A percentile compares a stretch with the other conserved stretches of the same genome.
phyloP scores from a whole-genome alignment of 192 early-diverging fungal species.

The Gamsiella multidivaricata region DNA sequence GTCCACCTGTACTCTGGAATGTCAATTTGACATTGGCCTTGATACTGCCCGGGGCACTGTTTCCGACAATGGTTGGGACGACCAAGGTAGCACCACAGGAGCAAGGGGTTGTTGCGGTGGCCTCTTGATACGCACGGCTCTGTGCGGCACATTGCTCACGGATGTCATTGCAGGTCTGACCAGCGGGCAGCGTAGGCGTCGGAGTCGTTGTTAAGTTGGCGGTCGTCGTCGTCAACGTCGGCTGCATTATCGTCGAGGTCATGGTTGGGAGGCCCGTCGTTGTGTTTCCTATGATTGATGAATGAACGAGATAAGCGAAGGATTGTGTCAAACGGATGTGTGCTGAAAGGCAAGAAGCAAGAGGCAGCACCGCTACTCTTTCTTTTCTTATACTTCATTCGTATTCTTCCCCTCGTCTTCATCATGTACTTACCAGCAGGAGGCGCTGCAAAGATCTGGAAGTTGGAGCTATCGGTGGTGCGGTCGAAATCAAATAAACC shows the following conservation, averaged over 20 bases:
- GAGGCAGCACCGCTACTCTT: background rate
- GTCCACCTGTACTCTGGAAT: constrained; percentile 33
- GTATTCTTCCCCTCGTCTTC: too few relatives aligned
- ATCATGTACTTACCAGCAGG: too few relatives aligned
- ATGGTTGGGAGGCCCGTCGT: background rate
- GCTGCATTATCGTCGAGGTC: background rate
- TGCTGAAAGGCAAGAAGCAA: background rate
- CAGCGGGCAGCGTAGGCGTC: constrained; percentile 9
- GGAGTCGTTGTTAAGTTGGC: background rate
- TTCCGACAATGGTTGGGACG: constrained; percentile 19
- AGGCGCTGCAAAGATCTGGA: background rate
- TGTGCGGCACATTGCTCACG: constrained; percentile 45
- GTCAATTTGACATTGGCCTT: constrained; percentile 22
- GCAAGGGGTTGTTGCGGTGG: constrained; percentile 18
- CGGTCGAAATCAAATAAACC: background rate
- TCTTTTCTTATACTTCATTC: too few relatives aligned
- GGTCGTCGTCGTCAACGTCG: background rate
- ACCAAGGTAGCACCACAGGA: constrained; percentile 16
- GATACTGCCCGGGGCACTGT: background rate
- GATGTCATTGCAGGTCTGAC: constrained; percentile 30
- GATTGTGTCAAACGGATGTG: background rate
- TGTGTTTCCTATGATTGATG: background rate
- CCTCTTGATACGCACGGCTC: constrained; percentile 10
- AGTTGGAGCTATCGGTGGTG: background rate
- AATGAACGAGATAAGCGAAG: too few relatives aligned